phyloP scores from a whole-genome alignment of 352 stramenopile species.

The Phytophthora aleatoria region DNA sequence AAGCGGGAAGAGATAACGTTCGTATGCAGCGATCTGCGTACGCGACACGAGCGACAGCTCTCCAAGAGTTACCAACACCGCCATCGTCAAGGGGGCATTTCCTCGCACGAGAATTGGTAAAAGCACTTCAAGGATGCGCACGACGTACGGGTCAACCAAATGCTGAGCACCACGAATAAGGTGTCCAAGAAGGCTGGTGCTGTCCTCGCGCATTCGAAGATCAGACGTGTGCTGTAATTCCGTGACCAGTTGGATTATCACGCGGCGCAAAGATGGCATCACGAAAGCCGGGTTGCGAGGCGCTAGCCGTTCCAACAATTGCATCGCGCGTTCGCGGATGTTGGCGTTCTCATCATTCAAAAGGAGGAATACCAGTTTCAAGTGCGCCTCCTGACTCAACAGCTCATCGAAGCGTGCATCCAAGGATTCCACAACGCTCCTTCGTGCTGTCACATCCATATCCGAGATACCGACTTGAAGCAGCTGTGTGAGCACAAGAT shows the following conservation, averaged over 20 bases:
- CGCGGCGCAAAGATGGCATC: slow-evolving; percentile 92
- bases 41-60: slow-evolving; percentile 93
- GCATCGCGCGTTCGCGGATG: slow-evolving; percentile 92
- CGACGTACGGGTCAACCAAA: slow-evolving; percentile 86
- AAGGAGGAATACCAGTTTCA: slow-evolving; percentile 94
- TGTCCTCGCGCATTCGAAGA: slow-evolving; percentile 86
- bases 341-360: slow-evolving; percentile 92
- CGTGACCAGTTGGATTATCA: slow-evolving; percentile 95
- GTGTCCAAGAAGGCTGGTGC: slow-evolving; percentile 82
- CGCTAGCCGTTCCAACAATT: slow-evolving; percentile 94
- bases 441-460: slow-evolving; percentile 88
- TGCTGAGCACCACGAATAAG: slow-evolving; percentile 88
- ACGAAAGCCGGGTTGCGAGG: slow-evolving; percentile 95
- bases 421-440: slow-evolving; percentile 94
- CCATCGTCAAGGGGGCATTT: slow-evolving; percentile 79
- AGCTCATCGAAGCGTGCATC: slow-evolving; percentile 93
- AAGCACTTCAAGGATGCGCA: slow-evolving; percentile 73
- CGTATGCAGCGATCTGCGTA: slow-evolving; percentile 91
- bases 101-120: slow-evolving; percentile 88
- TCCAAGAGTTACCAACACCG: slow-evolving; percentile 83
- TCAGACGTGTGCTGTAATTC: slow-evolving; percentile 94
- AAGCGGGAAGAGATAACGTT: slow-evolving; percentile 94
- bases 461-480: slow-evolving; percentile 94
- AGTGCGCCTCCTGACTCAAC: slow-evolving; percentile 92
- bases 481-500: slow-evolving; percentile 93